Evolutionary conservation across 2,329 filamentous ascomycete species (phyloP), one percentile per base, ranked within the genome.

Genomic region (Emergomyces pasteurianus): DNA sequence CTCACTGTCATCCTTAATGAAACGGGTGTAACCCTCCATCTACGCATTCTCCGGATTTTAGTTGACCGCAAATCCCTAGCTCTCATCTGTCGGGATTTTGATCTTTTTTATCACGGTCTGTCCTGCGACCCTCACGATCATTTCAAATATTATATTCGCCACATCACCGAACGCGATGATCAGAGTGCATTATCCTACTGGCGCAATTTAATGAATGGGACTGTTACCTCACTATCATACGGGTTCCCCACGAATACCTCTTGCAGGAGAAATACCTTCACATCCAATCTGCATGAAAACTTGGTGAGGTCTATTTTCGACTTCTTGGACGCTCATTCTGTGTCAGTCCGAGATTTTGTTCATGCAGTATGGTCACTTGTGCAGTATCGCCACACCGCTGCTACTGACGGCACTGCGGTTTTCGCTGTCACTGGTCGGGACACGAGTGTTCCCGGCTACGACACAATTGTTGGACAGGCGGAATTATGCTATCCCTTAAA

Each of bases 61-160:
- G 58, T 60, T 12, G 58, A 60, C 31, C 49, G 49, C 18, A 42
- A 23, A 31, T 60, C 58, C 36, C 34, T 60, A 23, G 58, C 49
- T 8, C 31, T 43, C 23, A 55, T 60, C 16, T 43, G 34, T 23
- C 40, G 42, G 14, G 58, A 60, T 43, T 60, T 60, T 26, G 31
- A 54, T 46, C 58, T 60, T 12, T 60, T 60, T 34, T 60, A 55
- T 43, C 31, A 53, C 23, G 58, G 58, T 23, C 43, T 55, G 12
- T 36, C 58, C 21, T 60, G 58, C n/a, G 58, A 52, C 23, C 28
- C 50, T 52, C 58, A 60, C 28, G 36, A 31, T 18, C 49, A 52
- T 18, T 60, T 60, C 23, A 46, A 46, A 40, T 34, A 55, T 21
- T 55, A 54, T 5, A 40, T 55, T 10, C 28, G 53, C 6, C 58